Evolutionary conservation across 2,329 filamentous ascomycete genomes (phyloP).

Genomic region (Colletotrichum higginsianum): DNA sequence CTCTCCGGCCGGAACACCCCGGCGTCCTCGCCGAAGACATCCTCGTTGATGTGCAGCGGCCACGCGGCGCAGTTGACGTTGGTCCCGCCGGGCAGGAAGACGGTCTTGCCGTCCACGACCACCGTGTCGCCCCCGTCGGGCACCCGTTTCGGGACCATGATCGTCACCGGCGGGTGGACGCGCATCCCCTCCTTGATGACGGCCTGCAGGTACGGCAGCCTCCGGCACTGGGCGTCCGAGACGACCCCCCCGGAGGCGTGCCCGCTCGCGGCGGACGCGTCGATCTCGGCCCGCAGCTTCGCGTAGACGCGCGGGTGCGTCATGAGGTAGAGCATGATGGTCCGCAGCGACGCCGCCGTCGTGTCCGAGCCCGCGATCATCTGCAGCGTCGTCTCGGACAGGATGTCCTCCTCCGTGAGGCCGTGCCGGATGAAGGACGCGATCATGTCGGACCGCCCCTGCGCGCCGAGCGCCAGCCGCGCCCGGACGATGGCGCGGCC

Average conservation of each 20-base stretch:
- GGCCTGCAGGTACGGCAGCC: slow-evolving; percentile 69
- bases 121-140: slow-evolving; percentile 49
- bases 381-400: slow-evolving; percentile 52
- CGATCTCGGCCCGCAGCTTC: slow-evolving; percentile 65
- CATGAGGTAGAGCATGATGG: slow-evolving; percentile 65
- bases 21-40: slow-evolving; percentile 71
- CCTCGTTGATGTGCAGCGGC: slow-evolving; percentile 65
- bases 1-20: slow-evolving; percentile 71
- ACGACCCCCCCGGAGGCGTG: slow-evolving; percentile 45
- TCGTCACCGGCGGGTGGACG: slow-evolving; percentile 63
- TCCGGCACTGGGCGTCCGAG: slow-evolving; percentile 62
- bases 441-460: slow-evolving; percentile 35
- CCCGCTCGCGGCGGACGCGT: slow-evolving; percentile 46
- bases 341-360: slow-evolving; percentile 54
- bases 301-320: slow-evolving; percentile 62
- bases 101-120: slow-evolving; percentile 47
- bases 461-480: slow-evolving; percentile 30
- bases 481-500: slow-evolving; percentile 43
- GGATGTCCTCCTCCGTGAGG: slow-evolving; percentile 46
- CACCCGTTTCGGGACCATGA: slow-evolving; percentile 54
- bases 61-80: slow-evolving; percentile 35
- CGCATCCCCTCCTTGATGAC: slow-evolving; percentile 71
- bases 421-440: slow-evolving; percentile 60
- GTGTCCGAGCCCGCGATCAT: slow-evolving; percentile 55
- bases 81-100: slow-evolving; percentile 49